phyloP scores from a whole-genome alignment of 371 early-diverging fungal genomes.

The Coemansia sp. region DNA sequence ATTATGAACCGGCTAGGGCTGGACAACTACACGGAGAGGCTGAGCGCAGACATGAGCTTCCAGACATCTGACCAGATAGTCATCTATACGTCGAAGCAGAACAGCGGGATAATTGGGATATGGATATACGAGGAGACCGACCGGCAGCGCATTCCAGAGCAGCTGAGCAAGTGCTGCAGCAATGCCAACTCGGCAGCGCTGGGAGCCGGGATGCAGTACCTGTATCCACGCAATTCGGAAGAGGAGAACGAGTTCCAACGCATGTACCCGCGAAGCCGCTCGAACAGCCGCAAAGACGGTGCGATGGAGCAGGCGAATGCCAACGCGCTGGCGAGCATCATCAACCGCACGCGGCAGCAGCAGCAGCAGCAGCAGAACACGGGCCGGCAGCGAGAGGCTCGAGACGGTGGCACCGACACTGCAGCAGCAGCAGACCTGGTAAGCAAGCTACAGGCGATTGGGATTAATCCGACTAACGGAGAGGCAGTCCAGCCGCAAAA shows the following conservation, averaged over 20 bases:
- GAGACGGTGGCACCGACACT: neutral
- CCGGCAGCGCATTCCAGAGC: constrained; percentile 34
- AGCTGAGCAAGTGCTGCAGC: constrained; percentile 37
- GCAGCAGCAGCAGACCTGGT: constrained; percentile 16
- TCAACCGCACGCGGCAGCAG: constrained; percentile 32
- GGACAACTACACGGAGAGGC: constrained; percentile 45
- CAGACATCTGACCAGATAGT: constrained; percentile 42
- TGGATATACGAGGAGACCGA: constrained; percentile 49
- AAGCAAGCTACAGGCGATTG: constrained; percentile 46
- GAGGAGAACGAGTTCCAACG: constrained; percentile 41
- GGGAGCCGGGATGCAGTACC: constrained; percentile 29
- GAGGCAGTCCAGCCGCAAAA: constrained; percentile 2
- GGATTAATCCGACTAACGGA: constrained; percentile 19
- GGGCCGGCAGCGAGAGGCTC: neutral
- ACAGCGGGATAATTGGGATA: constrained; percentile 28
- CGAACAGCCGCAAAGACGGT: constrained; percentile 39
- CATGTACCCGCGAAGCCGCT: constrained; percentile 44
- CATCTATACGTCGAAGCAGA: constrained; percentile 31
- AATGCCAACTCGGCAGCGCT: constrained; percentile 20
- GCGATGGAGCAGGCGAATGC: constrained; percentile 1
- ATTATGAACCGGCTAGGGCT: constrained; percentile 48
- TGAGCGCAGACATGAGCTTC: constrained; percentile 31
- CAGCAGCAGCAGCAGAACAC: constrained; percentile 12
- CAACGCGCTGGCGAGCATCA: constrained; percentile 20
- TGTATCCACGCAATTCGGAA: constrained; percentile 36